Base-by-base conservation (phyloP, 225 moss, liverwort and hornwort species). In the Polytrichum formosum region DNA sequence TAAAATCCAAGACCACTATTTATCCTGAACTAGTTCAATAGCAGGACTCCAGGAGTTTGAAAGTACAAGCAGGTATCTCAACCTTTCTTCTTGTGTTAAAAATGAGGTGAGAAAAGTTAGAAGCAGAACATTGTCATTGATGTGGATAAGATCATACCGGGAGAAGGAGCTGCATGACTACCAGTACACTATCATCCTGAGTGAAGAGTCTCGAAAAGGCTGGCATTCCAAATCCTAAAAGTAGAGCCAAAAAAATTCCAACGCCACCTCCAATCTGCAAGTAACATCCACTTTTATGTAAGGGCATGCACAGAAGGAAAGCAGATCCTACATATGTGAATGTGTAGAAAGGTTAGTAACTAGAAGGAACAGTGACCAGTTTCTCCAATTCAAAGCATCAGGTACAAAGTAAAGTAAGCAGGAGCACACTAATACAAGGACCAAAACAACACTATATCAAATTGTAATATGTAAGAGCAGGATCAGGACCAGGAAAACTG, bases 161-260 rank as follows among this genome's bases (percentile, higher is more conserved):
- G 37, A 86, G 55, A 73, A 86, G 80, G 28, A 83, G 53, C 28
- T 69, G 29, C 59, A 88, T 77, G 31, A 70, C 28, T 70, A 60
- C 64, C 56, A 88, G 62, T 67, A 88, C 88, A 59, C 75, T 62
- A 31, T 61, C 71, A 70, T 80, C 80, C 4, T 62, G 67, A 46
- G 88, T 88, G 61, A 88, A 88, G 29, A 82, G 7, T 71, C 73
- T 84, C 61, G 88, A 72, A 58, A 88, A 77, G 19, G 75, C 6
- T 64, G 79, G 73, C 75, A 82, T 72, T 55, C 85, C 88, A 25
- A 80, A 73, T 31, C 74, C 74, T 22, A 88, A 35, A 35, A 85
- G 13, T 30, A 82, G 26, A 22, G 80, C n/a, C 68, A 77, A 67
- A 72, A 80, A 21, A 28, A 64, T 26, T 63, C 85, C 88, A 54